Conservation (phyloP, 805 yeast genomes). For the Candida argentea region DNA sequence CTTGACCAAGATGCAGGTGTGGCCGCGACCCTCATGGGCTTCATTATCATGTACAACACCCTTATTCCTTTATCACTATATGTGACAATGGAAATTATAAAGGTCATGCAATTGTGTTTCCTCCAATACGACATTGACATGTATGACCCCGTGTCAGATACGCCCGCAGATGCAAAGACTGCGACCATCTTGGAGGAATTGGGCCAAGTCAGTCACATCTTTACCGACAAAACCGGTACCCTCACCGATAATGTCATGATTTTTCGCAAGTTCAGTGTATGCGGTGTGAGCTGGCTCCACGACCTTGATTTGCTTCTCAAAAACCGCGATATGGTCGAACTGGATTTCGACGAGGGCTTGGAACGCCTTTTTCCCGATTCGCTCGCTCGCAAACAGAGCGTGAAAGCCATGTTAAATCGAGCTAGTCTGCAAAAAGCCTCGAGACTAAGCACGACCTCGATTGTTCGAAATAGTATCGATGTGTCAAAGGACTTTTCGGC, state of each 20-base stretch:
- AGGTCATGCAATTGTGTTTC: slow-evolving; percentile 72
- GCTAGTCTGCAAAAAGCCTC: slow-evolving; percentile 4
- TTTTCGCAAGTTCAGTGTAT: slow-evolving; percentile 77
- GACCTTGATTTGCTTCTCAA: slow-evolving; percentile 43
- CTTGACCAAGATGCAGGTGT: slow-evolving; percentile 64
- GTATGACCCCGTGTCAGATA: slow-evolving; percentile 76
- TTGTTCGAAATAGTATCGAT: slow-evolving; percentile 26
- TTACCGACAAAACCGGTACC: slow-evolving; percentile 96
- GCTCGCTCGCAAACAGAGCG: too few relatives aligned
- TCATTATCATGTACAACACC: slow-evolving; percentile 94
- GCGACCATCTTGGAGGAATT: slow-evolving; percentile 93
- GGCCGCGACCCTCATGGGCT: slow-evolving; percentile 90
- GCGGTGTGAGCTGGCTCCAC: slow-evolving; percentile 87
- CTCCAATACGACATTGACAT: slow-evolving; percentile 89
- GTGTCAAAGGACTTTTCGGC: slow-evolving; percentile 13
- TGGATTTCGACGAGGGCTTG: slow-evolving; percentile 3
- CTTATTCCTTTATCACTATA: slow-evolving; percentile 89
- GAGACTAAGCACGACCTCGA: slow-evolving; percentile 14
- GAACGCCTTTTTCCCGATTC: slow-evolving; percentile 1
- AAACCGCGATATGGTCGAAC: slow-evolving; percentile 7
- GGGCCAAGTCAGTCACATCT: slow-evolving; percentile 92
- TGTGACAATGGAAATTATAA: slow-evolving; percentile 93
- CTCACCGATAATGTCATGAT: slow-evolving; percentile 91
- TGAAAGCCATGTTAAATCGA: too few relatives aligned
- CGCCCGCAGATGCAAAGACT: slow-evolving; percentile 91